Evolutionary conservation across 495 filamentous ascomycete genomes (phyloP).

Genomic region (Monascus purpureus): DNA sequence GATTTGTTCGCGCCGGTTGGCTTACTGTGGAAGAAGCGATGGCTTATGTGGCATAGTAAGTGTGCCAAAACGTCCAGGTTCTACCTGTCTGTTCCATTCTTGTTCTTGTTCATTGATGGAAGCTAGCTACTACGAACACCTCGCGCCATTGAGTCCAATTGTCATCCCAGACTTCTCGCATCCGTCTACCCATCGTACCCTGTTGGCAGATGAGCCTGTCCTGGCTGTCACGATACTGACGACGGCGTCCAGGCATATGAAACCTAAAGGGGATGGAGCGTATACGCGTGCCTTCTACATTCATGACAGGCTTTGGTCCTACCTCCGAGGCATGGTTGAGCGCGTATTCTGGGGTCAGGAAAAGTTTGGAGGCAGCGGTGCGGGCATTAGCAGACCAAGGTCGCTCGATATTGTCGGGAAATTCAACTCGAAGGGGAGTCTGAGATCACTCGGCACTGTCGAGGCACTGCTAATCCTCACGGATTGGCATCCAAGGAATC

Average conservation of each 20-base stretch:
- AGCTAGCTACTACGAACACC: conserved; percentile 68
- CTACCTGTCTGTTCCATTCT: background rate
- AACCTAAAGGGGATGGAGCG: conserved; percentile 65
- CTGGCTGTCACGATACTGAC: conserved; percentile 81
- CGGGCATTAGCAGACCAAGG: conserved; percentile 53
- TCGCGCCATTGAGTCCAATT: conserved; percentile 85
- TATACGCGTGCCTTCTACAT: conserved; percentile 78
- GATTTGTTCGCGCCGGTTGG: conserved; percentile 92
- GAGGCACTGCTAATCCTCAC: conserved; percentile 88
- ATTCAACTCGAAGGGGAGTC: conserved; percentile 48
- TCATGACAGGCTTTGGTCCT: conserved; percentile 91
- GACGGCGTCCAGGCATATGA: conserved; percentile 74
- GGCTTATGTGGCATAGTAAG: conserved; percentile 82
- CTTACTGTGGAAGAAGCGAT: conserved; percentile 88
- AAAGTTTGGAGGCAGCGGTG: conserved; percentile 79
- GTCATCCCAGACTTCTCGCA: conserved; percentile 71
- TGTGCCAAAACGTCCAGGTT: too few relatives aligned
- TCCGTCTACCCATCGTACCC: conserved; percentile 53
- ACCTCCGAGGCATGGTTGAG: conserved; percentile 85
- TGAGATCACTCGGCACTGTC: conserved; percentile 83
- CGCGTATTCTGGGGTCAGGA: conserved; percentile 92
- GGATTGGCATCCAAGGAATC: conserved; percentile 89
- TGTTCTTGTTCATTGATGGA: conserved; percentile 5
- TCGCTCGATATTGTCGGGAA: conserved; percentile 45
- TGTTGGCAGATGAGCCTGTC: conserved; percentile 84